Conservation (phyloP, 352 stramenopile species). For the Globisporangium polare region DNA sequence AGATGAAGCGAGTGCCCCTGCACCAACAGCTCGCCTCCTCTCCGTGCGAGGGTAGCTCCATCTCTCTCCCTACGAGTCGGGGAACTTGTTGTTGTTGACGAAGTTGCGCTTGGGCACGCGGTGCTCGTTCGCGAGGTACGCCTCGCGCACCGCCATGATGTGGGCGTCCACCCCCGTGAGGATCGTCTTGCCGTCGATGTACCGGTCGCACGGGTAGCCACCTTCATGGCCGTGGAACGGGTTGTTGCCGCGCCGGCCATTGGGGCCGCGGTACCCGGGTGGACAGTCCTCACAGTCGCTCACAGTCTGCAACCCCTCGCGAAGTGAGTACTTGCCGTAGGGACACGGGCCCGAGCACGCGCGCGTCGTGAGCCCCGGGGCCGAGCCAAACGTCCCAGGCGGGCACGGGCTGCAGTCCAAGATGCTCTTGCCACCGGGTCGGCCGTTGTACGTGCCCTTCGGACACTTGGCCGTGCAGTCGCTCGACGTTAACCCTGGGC, state of each 20-base stretch:
- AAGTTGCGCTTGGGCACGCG: conserved; percentile 11
- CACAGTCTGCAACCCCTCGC: conserved; percentile 38
- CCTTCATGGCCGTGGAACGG: conserved; percentile 30
- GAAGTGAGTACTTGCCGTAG: conserved; percentile 67
- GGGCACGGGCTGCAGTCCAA: conserved; percentile 67
- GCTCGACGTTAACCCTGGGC: conserved; percentile 49
- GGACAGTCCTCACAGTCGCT: conserved; percentile 64
- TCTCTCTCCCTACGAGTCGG: background rate
- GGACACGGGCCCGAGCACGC: conserved; percentile 64
- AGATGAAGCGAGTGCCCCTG: too few relatives aligned
- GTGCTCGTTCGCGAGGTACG: conserved; percentile 20
- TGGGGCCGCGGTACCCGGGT: conserved; percentile 50
- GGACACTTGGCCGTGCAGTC: conserved; percentile 67
- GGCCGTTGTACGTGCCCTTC: conserved; percentile 71
- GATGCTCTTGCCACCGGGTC: conserved; percentile 47
- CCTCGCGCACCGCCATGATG: conserved; percentile 25
- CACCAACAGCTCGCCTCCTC: too few relatives aligned
- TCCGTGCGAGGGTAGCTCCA: too few relatives aligned
- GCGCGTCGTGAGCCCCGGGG: conserved; percentile 43
- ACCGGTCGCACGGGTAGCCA: conserved; percentile 59
- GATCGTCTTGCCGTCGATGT: conserved; percentile 43
- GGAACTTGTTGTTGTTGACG: conserved; percentile 16
- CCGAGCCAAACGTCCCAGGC: conserved; percentile 53
- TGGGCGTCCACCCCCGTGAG: conserved; percentile 34
- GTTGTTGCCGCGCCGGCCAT: conserved; percentile 56